phyloP scores from a whole-genome alignment of 2,329 filamentous ascomycete genomes.

The Aureobasidium mangrovei region DNA sequence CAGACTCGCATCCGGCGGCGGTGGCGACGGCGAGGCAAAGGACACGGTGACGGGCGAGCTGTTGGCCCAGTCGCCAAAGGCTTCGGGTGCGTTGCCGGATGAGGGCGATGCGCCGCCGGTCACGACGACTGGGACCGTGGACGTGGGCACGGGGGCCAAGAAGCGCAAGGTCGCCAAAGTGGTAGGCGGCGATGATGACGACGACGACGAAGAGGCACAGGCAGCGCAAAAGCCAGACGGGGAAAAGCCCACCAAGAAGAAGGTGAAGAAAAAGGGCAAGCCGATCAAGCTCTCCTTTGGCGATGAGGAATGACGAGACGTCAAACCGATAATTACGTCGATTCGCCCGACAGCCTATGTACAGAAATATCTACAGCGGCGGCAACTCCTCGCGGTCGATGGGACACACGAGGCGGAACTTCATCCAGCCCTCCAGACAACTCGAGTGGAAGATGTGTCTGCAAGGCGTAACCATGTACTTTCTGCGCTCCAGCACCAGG shows the following conservation, averaged over 20 bases:
- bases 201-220: slow-evolving; percentile 10
- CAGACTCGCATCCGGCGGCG: slow-evolving; percentile 24
- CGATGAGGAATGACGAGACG: slow-evolving; percentile 13
- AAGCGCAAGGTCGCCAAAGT: slow-evolving; percentile 31
- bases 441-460: slow-evolving; percentile 88
- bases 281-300: slow-evolving; percentile 17
- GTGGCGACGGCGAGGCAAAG: slow-evolving; percentile 12
- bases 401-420: slow-evolving; percentile 83
- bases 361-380: slow-evolving; percentile 51
- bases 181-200: slow-evolving; percentile 24
- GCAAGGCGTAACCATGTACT: slow-evolving; percentile 97
- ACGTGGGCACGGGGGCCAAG: slow-evolving; percentile 19
- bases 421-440: slow-evolving; percentile 95
- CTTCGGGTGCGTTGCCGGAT: slow-evolving; percentile 21
- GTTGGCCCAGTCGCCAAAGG: slow-evolving; percentile 15
- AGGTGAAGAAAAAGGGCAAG: slow-evolving; percentile 19
- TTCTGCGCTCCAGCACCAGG: slow-evolving; percentile 66
- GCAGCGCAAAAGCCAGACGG: slow-evolving; percentile 7
- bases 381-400: slow-evolving; percentile 88
- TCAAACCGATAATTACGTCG: not conserved
- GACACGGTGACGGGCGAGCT: slow-evolving; percentile 19
- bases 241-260: slow-evolving; percentile 21
- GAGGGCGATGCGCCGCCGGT: slow-evolving; percentile 17
- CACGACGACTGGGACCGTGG: not conserved
- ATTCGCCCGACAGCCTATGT: not conserved